These are phyloP conservation scores for Microbotryomycetes sp. DNA, from an alignment of 1,284 basidiomycete genomes.

Conservation along the genomic window DNA sequence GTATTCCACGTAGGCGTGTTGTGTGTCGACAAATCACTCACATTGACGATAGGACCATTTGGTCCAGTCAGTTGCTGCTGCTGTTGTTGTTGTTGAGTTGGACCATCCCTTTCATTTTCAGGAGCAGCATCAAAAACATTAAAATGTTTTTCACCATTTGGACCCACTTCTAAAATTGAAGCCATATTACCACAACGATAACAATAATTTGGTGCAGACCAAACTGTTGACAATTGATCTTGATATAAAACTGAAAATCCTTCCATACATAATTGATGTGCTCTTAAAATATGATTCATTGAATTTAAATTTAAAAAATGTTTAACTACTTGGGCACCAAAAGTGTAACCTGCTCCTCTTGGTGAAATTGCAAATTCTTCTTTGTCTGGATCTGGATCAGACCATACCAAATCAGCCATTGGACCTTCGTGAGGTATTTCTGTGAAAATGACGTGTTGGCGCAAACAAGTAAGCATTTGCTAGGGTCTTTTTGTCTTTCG, in stretches of 20 bases:
- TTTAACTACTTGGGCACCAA: slow-evolving; percentile 96
- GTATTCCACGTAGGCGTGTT: not conserved
- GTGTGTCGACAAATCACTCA: not conserved
- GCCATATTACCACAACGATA: slow-evolving; percentile 97
- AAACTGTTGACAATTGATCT: slow-evolving; percentile 91
- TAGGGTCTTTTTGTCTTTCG: too few relatives aligned
- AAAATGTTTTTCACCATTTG: slow-evolving; percentile 82
- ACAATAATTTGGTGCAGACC: slow-evolving; percentile 98
- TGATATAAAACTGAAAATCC: slow-evolving; percentile 93
- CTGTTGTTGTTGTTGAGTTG: slow-evolving; percentile 26
- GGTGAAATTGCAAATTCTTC: slow-evolving; percentile 99
- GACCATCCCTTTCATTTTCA: slow-evolving; percentile 67
- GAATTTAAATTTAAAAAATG: slow-evolving; percentile 91
- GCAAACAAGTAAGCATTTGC: too few relatives aligned
- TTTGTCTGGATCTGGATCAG: slow-evolving; percentile 97
- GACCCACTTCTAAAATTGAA: slow-evolving; percentile 91
- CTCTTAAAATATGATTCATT: slow-evolving; percentile 95
- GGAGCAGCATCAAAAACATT: slow-evolving; percentile 98
- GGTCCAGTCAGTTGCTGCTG: not conserved
- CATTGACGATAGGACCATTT: not conserved
- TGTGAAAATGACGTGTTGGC: slow-evolving; percentile 44
- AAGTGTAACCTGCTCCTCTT: slow-evolving; percentile 98
- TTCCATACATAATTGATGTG: slow-evolving; percentile 99
- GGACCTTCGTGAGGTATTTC: slow-evolving; percentile 99
- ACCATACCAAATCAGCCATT: slow-evolving; percentile 99